A percentile compares a stretch with the other conserved stretches of the same genome.
These are phyloP conservation scores for Brassica balearica DNA, from an alignment of 441 rosid species.

Conservation along the genomic window DNA sequence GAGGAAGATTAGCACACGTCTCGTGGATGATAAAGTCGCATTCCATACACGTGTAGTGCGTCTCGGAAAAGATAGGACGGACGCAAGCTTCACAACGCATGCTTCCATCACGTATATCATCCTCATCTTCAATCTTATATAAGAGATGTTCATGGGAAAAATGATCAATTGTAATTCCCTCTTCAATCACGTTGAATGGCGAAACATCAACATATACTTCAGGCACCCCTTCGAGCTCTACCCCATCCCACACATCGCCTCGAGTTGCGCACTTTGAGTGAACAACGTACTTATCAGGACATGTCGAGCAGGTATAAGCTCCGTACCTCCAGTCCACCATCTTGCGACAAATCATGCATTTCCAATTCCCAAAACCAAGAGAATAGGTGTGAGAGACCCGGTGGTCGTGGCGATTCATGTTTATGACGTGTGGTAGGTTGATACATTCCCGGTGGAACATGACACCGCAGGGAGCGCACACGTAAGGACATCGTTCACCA, in stretches of 20 bases:
- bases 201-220: background rate
- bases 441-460: slow-evolving; percentile 30
- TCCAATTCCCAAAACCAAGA: background rate
- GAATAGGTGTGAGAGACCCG: slow-evolving; percentile 12
- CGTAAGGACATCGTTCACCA: slow-evolving; percentile 54
- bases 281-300: slow-evolving; percentile 6
- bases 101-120: background rate
- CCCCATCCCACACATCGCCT: slow-evolving; percentile 1
- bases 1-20: slow-evolving; percentile 37
- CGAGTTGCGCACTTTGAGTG: slow-evolving; percentile 29
- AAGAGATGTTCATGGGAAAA: slow-evolving; percentile 31
- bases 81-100: slow-evolving; percentile 16
- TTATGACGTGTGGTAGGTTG: slow-evolving; percentile 21
- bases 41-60: slow-evolving; percentile 13
- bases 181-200: slow-evolving; percentile 1
- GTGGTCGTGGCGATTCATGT: slow-evolving; percentile 36
- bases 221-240: background rate
- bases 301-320: slow-evolving; percentile 4
- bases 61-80: background rate
- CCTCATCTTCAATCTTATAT: background rate
- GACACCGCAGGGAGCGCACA: slow-evolving; percentile 35
- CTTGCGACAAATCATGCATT: slow-evolving; percentile 10
- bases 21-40: slow-evolving; percentile 32
- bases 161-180: slow-evolving; percentile 16
- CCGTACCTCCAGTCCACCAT: slow-evolving; percentile 17